Conservation (phyloP, 371 early-diverging fungal genomes). For the Dichotomocladium elegans region DNA sequence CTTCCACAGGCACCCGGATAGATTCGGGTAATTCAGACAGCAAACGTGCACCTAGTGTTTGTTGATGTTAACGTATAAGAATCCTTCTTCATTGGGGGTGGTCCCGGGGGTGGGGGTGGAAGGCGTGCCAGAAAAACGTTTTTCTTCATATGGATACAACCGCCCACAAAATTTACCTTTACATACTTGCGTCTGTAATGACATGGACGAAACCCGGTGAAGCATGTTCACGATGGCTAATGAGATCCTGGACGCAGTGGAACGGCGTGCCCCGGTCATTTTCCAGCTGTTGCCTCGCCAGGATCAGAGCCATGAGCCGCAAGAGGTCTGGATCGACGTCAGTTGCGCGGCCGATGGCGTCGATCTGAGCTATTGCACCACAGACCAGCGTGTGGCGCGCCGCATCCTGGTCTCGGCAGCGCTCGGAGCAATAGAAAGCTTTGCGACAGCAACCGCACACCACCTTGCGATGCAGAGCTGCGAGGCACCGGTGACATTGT, state of each 20-base stretch:
- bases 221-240: conserved; percentile 54
- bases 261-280: conserved; percentile 31
- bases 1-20: conserved; percentile 38
- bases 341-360: conserved; percentile 44
- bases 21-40: conserved; percentile 44
- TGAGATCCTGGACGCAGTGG: conserved; percentile 53
- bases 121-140: no score
- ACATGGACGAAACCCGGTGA: conserved; percentile 47
- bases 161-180: no score
- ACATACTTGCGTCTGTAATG: conserved; percentile 48
- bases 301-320: conserved; percentile 44
- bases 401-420: conserved; percentile 46
- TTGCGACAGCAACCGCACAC: conserved; percentile 53
- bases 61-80: no score
- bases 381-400: conserved; percentile 54
- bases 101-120: no score
- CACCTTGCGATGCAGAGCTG: conserved; percentile 30
- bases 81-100: no score
- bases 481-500: conserved; percentile 60
- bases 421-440: conserved; percentile 59
- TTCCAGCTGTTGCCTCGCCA: conserved; percentile 33
- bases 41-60: conserved; percentile 32
- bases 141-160: no score
- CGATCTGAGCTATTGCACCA: conserved; percentile 35
- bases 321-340: conserved; percentile 55